These are phyloP conservation scores for Atkinsonella hypoxylon DNA, from an alignment of 2,329 filamentous ascomycete genomes.

Conservation along the genomic window DNA sequence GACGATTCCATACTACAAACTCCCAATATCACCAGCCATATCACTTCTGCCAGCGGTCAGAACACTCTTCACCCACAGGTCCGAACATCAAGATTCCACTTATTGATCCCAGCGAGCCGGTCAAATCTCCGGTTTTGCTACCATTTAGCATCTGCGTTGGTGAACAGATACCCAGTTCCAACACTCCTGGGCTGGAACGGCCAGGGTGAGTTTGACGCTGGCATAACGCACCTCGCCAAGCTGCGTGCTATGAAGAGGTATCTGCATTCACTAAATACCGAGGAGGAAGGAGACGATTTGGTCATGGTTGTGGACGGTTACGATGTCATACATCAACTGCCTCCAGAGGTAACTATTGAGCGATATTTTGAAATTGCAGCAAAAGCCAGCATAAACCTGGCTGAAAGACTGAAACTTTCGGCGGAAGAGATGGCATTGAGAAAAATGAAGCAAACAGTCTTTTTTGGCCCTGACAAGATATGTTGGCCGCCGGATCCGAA, in stretches of 20 bases:
- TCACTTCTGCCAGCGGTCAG: background rate
- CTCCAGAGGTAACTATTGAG: slow-evolving; percentile 48
- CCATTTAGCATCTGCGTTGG: slow-evolving; percentile 25
- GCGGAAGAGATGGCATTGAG: slow-evolving; percentile 17
- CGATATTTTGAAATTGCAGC: slow-evolving; percentile 45
- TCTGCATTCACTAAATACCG: slow-evolving; percentile 15
- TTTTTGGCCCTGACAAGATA: slow-evolving; percentile 33
- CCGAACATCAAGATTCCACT: slow-evolving; percentile 23
- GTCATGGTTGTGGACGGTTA: slow-evolving; percentile 52
- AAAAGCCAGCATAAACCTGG: slow-evolving; percentile 40
- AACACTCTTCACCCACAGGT: background rate
- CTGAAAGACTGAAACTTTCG: slow-evolving; percentile 33
- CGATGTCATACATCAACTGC: slow-evolving; percentile 54
- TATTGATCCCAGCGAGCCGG: slow-evolving; percentile 25
- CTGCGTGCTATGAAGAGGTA: slow-evolving; percentile 25
- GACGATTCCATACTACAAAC: background rate
- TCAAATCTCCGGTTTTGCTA: slow-evolving; percentile 26
- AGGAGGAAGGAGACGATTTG: slow-evolving; percentile 39
- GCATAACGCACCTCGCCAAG: slow-evolving; percentile 27
- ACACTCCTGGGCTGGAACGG: slow-evolving; percentile 27
- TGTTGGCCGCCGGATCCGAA: slow-evolving; percentile 27
- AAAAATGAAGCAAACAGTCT: slow-evolving; percentile 26
- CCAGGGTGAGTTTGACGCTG: slow-evolving; percentile 21
- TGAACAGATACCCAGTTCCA: slow-evolving; percentile 26
- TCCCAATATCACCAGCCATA: background rate